Evolutionary conservation across 2,329 filamentous ascomycete genomes (phyloP), one percentile per base, ranked within the genome.

Genomic region (Paramyrothecium sp.): DNA sequence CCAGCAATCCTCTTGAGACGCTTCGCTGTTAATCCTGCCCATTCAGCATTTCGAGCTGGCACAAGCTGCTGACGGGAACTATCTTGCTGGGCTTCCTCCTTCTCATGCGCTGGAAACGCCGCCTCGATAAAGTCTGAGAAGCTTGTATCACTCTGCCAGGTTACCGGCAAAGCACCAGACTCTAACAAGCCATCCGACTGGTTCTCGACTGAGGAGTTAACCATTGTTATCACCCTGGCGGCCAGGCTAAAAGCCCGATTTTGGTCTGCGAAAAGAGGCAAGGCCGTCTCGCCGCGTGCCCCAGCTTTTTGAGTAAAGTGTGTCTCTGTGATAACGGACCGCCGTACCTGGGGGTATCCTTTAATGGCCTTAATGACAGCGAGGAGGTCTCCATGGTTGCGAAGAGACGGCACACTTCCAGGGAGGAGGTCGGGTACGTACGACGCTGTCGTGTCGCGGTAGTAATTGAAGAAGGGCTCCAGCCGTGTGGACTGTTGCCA

Each of bases 161-260:
- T 47, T 10, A 56, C 3, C 12, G 57, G 54, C 34, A 51, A 33
- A 17, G 50, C 49, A 7, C 57, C 57, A 20, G 20, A 22, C n/a
- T 56, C 57, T 5, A 59, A 48, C 11, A 59, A 33, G 3, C 54
- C 54, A 19, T 56, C 57, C 3, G 54, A 41, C 34, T 59, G 57
- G 16, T 56, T 51, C 23, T 56, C 54, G 10, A 51, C 51, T 17
- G 51, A 44, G 3, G 57, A 54, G 5, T 51, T 53, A 44, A 59
- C 57, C 57, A 56, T 59, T 21, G 54, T 44, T 21, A 56, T 41
- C 7, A 56, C 16, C 13, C 57, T 44, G 5, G 48, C 57, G 2
- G 54, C 57, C 2, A 58, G 51, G 22, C 34, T 56, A n/a, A 58
- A 58, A 8, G 57, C 54, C 10, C 51, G 54, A 26, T 58, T 51